phyloP scores from a whole-genome alignment of 2,329 filamentous ascomycete genomes.

The Colletotrichum trifolii region DNA sequence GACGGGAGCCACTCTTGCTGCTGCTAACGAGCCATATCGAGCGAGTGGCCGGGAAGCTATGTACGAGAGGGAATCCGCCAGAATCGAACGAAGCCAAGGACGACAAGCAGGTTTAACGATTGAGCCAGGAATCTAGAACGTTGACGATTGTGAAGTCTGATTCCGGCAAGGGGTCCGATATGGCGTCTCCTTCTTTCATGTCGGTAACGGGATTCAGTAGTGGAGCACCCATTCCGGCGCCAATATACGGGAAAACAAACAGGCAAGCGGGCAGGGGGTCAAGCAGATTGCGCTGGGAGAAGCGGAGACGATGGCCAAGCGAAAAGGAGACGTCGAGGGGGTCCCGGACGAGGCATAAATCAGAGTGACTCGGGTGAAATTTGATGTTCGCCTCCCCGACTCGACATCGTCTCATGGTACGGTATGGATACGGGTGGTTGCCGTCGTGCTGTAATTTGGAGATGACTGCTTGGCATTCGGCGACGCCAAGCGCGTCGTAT shows the following conservation, averaged over 20 bases:
- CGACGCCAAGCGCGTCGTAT: constrained; percentile 14
- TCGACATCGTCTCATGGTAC: constrained; percentile 9
- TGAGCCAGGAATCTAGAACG: constrained; percentile 2
- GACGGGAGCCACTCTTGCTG: too few relatives aligned
- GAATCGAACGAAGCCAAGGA: neutral
- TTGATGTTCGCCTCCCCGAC: constrained; percentile 2
- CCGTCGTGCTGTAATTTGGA: constrained; percentile 19
- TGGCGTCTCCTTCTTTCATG: constrained; percentile 24
- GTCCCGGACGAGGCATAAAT: constrained; percentile 16
- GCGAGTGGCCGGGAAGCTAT: constrained; percentile 1
- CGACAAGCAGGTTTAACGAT: constrained; percentile 1
- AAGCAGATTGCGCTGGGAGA: constrained; percentile 25
- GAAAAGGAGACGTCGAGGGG: constrained; percentile 19
- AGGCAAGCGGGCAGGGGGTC: constrained; percentile 23
- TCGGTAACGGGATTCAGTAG: constrained; percentile 32
- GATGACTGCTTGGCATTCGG: constrained; percentile 16
- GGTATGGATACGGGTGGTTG: neutral
- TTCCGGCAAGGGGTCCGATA: constrained; percentile 29
- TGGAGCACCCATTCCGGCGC: constrained; percentile 30
- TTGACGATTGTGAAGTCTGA: constrained; percentile 17
- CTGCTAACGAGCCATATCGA: neutral
- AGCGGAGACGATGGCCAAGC: neutral
- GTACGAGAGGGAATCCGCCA: neutral
- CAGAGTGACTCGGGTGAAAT: neutral
- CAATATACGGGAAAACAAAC: constrained; percentile 28